Percentiles rank a stretch among this genome's conserved stretches.
phyloP scores from a whole-genome alignment of 2,329 filamentous ascomycete species.

The Paracamarosporium sp. region DNA sequence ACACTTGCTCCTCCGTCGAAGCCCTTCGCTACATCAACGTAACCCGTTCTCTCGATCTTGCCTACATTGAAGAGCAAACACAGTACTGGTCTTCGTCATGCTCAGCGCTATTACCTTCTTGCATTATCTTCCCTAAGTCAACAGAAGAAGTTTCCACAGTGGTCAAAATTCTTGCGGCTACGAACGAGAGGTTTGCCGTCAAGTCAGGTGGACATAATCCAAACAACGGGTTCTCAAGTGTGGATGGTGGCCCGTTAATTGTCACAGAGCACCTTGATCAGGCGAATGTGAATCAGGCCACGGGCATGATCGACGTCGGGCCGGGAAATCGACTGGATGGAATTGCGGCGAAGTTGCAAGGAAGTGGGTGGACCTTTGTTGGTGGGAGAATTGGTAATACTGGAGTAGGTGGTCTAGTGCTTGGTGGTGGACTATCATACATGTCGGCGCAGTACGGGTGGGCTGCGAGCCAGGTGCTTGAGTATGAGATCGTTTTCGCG shows the following conservation, averaged over 20 bases:
- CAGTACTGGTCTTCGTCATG: conserved; percentile 43
- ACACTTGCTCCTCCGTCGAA: conserved; percentile 28
- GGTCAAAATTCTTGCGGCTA: conserved; percentile 54
- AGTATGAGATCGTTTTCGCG: conserved; percentile 57
- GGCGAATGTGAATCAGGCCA: conserved; percentile 28
- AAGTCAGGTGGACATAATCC: conserved; percentile 59
- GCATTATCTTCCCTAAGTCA: conserved; percentile 45
- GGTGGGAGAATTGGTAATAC: conserved; percentile 57
- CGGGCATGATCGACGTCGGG: conserved; percentile 36
- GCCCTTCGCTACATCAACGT: conserved; percentile 31
- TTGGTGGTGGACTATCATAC: conserved; percentile 50
- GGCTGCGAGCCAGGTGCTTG: conserved; percentile 51
- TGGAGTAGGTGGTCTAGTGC: conserved; percentile 55
- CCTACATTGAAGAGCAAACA: conserved; percentile 36
- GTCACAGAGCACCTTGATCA: conserved; percentile 51
- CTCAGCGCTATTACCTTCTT: conserved; percentile 36
- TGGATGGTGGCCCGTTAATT: conserved; percentile 53
- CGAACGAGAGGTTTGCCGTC: conserved; percentile 60
- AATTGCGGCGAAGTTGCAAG: conserved; percentile 48
- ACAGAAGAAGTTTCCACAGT: conserved; percentile 60
- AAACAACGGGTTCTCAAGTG: conserved; percentile 55
- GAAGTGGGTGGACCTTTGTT: conserved; percentile 47
- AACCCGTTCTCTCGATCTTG: conserved; percentile 21
- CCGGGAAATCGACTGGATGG: conserved; percentile 42
- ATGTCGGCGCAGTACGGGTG: conserved; percentile 54